Percentiles rank a stretch among this genome's conserved stretches.
phyloP scores from a whole-genome alignment of 352 stramenopile species.

The Thraustotheca clavata region DNA sequence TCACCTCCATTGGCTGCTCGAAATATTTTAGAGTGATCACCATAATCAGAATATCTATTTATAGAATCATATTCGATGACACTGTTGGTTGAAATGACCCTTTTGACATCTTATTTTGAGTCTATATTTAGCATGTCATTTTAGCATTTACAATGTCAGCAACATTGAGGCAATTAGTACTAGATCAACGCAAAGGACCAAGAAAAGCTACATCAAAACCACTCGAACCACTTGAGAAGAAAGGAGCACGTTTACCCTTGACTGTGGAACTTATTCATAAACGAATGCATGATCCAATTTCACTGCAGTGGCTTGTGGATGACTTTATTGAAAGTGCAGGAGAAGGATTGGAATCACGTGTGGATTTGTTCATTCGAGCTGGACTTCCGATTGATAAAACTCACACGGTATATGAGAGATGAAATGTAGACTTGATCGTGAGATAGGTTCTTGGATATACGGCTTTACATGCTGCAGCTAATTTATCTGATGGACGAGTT shows the following conservation, averaged over 20 bases:
- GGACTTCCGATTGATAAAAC: conserved; percentile 43
- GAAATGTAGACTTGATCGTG: neutral
- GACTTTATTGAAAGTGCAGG: conserved; percentile 47
- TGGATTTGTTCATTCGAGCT: conserved; percentile 42
- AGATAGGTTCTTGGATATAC: conserved; percentile 38
- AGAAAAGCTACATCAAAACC: neutral
- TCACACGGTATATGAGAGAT: conserved; percentile 31
- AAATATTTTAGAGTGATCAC: too few relatives aligned
- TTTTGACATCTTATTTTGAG: too few relatives aligned
- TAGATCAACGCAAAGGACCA: neutral
- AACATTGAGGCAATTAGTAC: neutral
- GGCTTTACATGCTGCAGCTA: conserved; percentile 38
- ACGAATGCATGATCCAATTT: conserved; percentile 41
- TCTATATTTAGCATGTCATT: neutral
- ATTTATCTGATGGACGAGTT: conserved; percentile 28
- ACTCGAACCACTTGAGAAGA: neutral
- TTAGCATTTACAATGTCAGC: neutral
- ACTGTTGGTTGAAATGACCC: too few relatives aligned
- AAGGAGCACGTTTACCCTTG: neutral
- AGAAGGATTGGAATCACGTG: conserved; percentile 30
- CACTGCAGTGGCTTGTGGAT: conserved; percentile 43
- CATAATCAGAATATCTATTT: too few relatives aligned
- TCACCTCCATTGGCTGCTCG: conserved; percentile 40
- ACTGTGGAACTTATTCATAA: conserved; percentile 23
- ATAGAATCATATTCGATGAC: too few relatives aligned